phyloP scores from a whole-genome alignment of 345 rosid species.

The Pugionium dolabratum region DNA sequence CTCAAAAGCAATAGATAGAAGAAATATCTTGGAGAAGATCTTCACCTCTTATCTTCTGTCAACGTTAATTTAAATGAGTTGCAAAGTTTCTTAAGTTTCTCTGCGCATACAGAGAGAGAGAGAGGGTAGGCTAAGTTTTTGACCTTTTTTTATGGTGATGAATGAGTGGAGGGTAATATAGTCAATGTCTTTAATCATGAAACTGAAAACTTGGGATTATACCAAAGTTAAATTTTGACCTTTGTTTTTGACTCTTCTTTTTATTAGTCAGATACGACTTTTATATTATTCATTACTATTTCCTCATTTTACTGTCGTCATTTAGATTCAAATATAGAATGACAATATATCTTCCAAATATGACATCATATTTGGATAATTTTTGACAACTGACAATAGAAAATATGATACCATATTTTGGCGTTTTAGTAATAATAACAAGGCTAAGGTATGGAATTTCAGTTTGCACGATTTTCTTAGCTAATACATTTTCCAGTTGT shows the following conservation, averaged over 20 bases:
- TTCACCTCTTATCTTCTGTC: constrained; percentile 14
- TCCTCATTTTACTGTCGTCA: neutral
- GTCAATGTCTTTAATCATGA: constrained; percentile 23
- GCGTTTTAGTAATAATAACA: neutral
- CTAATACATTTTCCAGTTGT: neutral
- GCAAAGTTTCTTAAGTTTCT: constrained; percentile 25
- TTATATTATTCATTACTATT: constrained; percentile 22
- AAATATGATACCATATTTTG: constrained; percentile 8
- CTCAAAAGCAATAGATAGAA: neutral
- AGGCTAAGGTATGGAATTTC: constrained; percentile 2
- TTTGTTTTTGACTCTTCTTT: constrained; percentile 20
- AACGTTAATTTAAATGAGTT: constrained; percentile 20
- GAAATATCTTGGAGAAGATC: neutral
- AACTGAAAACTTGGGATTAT: constrained; percentile 33
- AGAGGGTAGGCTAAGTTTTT: constrained; percentile 39
- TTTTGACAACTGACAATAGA: constrained; percentile 8
- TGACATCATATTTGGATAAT: constrained; percentile 24
- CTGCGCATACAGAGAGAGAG: constrained; percentile 33
- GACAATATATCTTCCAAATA: constrained; percentile 14
- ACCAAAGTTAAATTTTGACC: constrained; percentile 45
- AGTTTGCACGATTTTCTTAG: neutral
- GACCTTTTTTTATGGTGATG: constrained; percentile 38
- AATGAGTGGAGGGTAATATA: constrained; percentile 32
- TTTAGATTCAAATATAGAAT: neutral
- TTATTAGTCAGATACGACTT: constrained; percentile 40